Base-by-base conservation (phyloP, 371 early-diverging fungal genomes). In the Mucor racemosus region DNA sequence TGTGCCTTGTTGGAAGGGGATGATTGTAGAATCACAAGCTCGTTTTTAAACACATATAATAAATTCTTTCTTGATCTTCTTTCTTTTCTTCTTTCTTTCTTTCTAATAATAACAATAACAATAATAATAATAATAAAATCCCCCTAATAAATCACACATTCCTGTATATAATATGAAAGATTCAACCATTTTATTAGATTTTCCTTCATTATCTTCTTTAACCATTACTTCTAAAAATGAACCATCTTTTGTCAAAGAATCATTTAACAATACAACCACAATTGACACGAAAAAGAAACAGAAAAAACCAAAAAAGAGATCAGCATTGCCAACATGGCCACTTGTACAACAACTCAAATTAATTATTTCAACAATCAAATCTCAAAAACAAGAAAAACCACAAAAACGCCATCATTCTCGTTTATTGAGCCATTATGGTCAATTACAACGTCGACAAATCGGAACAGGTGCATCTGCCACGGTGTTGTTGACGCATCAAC, bases 391-490 rank as follows among this genome's bases (percentile, higher is more conserved):
- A 35, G 35, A 55, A 13, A 15, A 42, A 46, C 11, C 59, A 59
- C 46, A 46, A 38, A 33, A 61, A 50, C 53, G 21, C 14, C 46
- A 61, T 38, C 62, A 50, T 17, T 14, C 35, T 14, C 48, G 50
- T 38, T 34, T 38, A 31, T 44, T 67, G 50, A 64, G 35, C 31
- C 64, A 71, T 44, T 67, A 71, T 64, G 72, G 67, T 9, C 35
- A 54, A 34, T 17, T 67, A 7, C 66, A 71, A 63, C 59, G 56
- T 15, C 17, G 60, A 38, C 66, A 66, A 19, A 64, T 71, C 33
- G 74, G 74, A 21, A 64, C 66, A 48, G 77, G 77, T 2, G 69
- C 77, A 19, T 71, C 72, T 11, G 76, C 76, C 15, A 64, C 68
- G 21, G 71, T 75, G 26, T 41, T 62, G 39, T 48, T 75, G 40